A percentile compares a stretch with the other conserved stretches of the same genome.
These are phyloP conservation scores for Lineolata rhizophorae DNA, from an alignment of 495 filamentous ascomycete species.

Conservation along the genomic window DNA sequence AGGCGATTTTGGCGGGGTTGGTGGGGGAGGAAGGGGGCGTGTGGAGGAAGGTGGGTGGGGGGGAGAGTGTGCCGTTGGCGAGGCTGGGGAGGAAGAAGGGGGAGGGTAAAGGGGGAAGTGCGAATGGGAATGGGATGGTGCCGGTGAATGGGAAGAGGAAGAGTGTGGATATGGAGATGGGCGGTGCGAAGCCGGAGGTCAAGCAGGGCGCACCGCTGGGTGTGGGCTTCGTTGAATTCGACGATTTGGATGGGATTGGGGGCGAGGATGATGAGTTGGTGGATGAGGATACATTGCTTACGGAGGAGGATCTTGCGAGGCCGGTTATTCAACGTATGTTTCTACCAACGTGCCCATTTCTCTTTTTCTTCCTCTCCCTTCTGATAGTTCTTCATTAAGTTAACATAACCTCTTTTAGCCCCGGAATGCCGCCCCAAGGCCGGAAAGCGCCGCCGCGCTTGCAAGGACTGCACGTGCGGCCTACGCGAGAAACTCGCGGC, in stretches of 20 bases:
- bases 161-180: constrained; percentile 19
- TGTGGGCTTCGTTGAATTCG: constrained; percentile 54
- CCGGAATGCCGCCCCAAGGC: constrained; percentile 62
- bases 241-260: constrained; percentile 36
- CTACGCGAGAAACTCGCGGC: constrained; percentile 56
- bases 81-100: constrained; percentile 47
- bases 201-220: constrained; percentile 22
- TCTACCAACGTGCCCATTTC: neutral
- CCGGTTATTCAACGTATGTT: constrained; percentile 56
- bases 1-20: constrained; percentile 69
- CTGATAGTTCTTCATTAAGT: neutral
- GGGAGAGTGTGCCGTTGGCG: constrained; percentile 43
- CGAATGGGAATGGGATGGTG: constrained; percentile 11
- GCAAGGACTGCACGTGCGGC: constrained; percentile 96
- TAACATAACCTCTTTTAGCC: constrained; percentile 23
- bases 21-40: constrained; percentile 31
- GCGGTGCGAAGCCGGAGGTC: constrained; percentile 13
- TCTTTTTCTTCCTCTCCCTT: too few species aligned
- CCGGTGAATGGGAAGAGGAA: constrained; percentile 25
- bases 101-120: constrained; percentile 18
- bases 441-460: constrained; percentile 73
- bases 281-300: constrained; percentile 70
- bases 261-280: constrained; percentile 57
- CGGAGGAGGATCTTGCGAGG: constrained; percentile 54
- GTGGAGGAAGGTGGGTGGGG: constrained; percentile 17